These are phyloP conservation scores for Selenicereus undatus DNA, from an alignment of 148 eudicot genomes.

Conservation along the genomic window DNA sequence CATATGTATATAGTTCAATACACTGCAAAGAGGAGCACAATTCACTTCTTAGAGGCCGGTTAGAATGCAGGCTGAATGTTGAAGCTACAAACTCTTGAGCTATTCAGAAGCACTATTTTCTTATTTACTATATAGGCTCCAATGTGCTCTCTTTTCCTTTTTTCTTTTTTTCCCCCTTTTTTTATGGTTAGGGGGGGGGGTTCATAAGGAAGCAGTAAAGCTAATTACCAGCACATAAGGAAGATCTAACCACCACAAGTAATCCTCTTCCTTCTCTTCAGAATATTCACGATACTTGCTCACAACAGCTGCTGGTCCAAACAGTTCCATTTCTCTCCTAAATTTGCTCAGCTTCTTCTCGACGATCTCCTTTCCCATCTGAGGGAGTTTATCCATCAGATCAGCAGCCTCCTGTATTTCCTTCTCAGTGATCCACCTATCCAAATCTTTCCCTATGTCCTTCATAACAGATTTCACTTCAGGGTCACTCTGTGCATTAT, in stretches of 20 bases:
- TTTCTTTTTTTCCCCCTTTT: background rate
- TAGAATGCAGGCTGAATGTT: background rate
- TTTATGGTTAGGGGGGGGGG: background rate
- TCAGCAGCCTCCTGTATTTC: conserved; percentile 76
- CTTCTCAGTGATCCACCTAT: conserved; percentile 85
- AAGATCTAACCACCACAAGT: conserved; percentile 96
- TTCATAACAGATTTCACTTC: conserved; percentile 72
- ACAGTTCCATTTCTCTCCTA: conserved; percentile 86
- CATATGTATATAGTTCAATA: conserved; percentile 66
- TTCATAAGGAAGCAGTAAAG: background rate
- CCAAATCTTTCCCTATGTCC: conserved; percentile 92
- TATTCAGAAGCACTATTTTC: too few relatives aligned
- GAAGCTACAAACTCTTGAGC: background rate
- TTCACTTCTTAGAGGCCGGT: background rate
- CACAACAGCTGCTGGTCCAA: conserved; percentile 85
- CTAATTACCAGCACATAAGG: conserved; percentile 67
- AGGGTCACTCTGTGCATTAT: conserved; percentile 77
- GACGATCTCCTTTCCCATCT: conserved; percentile 42
- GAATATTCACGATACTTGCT: conserved; percentile 81
- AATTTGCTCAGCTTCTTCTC: conserved; percentile 70
- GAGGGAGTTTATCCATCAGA: conserved; percentile 59
- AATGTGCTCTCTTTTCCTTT: background rate
- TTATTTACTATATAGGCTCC: too few relatives aligned
- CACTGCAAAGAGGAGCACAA: conserved; percentile 48
- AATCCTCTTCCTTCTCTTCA: conserved; percentile 78